Conservation (phyloP, 1,284 basidiomycete genomes). For the Microbotryum lychnidis-dioicae region DNA sequence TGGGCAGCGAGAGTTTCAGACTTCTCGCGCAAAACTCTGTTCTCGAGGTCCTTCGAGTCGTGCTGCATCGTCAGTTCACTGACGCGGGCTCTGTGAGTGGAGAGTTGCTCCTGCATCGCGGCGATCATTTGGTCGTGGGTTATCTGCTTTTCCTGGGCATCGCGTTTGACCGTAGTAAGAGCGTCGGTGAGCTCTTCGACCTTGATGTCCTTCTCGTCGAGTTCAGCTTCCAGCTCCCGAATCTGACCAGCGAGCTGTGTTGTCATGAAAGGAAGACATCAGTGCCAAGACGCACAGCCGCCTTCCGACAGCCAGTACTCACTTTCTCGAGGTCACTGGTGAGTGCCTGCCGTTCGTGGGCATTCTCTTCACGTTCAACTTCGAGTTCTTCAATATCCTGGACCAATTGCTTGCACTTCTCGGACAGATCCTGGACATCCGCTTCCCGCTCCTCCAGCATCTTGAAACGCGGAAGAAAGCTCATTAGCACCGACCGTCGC, state of each 20-base stretch:
- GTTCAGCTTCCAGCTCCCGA: slow-evolving; percentile 53
- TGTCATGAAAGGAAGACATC: not conserved
- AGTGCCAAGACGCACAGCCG: not conserved
- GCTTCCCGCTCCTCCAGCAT: slow-evolving; percentile 54
- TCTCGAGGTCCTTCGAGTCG: slow-evolving; percentile 31
- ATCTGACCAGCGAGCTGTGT: slow-evolving; percentile 49
- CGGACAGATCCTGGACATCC: slow-evolving; percentile 61
- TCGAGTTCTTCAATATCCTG: slow-evolving; percentile 66
- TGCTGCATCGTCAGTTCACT: slow-evolving; percentile 33
- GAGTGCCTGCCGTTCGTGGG: slow-evolving; percentile 57
- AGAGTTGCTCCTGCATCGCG: slow-evolving; percentile 60
- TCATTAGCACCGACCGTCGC: not conserved
- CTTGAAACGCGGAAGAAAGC: slow-evolving; percentile 3
- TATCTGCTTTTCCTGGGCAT: slow-evolving; percentile 61
- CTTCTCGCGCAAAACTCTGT: slow-evolving; percentile 43
- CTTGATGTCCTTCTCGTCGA: slow-evolving; percentile 42
- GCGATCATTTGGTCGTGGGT: slow-evolving; percentile 60
- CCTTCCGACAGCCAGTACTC: slow-evolving; percentile 35
- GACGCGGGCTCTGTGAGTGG: slow-evolving; percentile 31
- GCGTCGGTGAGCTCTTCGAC: slow-evolving; percentile 42
- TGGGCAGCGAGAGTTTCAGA: slow-evolving; percentile 68
- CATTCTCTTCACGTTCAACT: slow-evolving; percentile 59
- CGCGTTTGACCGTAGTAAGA: slow-evolving; percentile 45
- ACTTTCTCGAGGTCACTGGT: slow-evolving; percentile 68
- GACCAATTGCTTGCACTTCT: slow-evolving; percentile 62